Evolutionary conservation across 176 grass and related monocot genomes (phyloP).

Genomic region (Oryza glumipatula): DNA sequence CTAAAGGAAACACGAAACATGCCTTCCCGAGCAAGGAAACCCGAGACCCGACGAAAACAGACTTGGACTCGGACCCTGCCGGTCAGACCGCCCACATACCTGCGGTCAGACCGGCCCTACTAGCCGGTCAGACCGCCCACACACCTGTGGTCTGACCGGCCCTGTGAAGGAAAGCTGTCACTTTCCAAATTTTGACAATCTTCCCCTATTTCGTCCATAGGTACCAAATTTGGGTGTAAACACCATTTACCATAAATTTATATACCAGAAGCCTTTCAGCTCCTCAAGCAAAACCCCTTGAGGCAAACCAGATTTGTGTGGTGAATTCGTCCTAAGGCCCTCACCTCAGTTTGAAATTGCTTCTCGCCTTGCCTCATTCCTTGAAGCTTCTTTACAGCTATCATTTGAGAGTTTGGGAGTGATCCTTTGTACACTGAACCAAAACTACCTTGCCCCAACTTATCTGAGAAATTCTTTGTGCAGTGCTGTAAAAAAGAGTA

Average conservation of each 20-base stretch:
- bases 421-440: conserved; percentile 46
- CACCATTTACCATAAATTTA: conserved; percentile 40
- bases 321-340: conserved; percentile 38
- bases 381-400: conserved; percentile 56
- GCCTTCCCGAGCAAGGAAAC: no score
- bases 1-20: no score
- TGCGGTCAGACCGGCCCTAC: no score
- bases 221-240: no score
- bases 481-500: conserved; percentile 32
- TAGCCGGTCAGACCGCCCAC: no score
- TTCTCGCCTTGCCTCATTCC: conserved; percentile 45
- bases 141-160: no score
- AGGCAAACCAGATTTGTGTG: conserved; percentile 44
- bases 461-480: conserved; percentile 53
- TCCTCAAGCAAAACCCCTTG: conserved; percentile 34
- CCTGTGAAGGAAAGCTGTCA: no score
- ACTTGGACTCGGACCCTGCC: no score
- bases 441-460: conserved; percentile 42
- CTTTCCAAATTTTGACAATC: no score
- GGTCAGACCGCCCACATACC: no score
- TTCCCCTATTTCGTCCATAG: no score
- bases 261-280: conserved; percentile 42
- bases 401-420: conserved; percentile 21
- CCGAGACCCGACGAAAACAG: no score
- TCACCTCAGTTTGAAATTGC: conserved; percentile 51